Evolutionary conservation across 179 eudicot genomes (phyloP).

Genomic region (Sideroxylon spinosum): DNA sequence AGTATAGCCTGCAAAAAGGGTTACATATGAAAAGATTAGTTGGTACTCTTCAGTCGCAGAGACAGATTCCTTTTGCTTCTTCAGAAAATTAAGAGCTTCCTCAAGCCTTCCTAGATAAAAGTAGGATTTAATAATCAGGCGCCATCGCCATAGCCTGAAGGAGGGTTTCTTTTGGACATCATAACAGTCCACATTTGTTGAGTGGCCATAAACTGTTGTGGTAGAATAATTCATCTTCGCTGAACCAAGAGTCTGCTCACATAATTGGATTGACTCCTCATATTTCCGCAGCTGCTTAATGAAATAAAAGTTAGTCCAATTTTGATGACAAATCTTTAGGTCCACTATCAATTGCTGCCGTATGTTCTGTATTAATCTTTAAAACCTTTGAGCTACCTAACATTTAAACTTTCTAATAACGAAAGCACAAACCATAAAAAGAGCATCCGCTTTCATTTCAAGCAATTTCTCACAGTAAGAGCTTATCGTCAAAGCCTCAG

Average conservation of each 20-base stretch:
- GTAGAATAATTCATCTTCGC: constrained; percentile 46
- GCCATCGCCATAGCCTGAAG: constrained; percentile 48
- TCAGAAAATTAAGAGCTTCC: constrained; percentile 60
- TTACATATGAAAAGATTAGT: background rate
- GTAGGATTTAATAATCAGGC: constrained; percentile 49
- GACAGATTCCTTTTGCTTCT: constrained; percentile 55
- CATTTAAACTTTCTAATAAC: background rate
- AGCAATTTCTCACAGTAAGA: constrained; percentile 57
- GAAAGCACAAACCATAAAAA: constrained; percentile 58
- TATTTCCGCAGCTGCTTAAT: constrained; percentile 60
- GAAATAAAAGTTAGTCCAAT: constrained; percentile 20
- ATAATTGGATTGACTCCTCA: constrained; percentile 64
- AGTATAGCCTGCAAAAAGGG: background rate
- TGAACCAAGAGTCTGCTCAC: constrained; percentile 59
- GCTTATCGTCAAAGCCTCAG: constrained; percentile 67
- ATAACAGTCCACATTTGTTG: constrained; percentile 23
- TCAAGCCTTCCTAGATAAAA: constrained; percentile 82
- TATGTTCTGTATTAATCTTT: background rate
- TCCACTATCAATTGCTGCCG: background rate
- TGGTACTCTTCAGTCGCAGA: constrained; percentile 43
- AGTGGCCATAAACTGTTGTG: constrained; percentile 16
- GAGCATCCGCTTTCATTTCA: constrained; percentile 84
- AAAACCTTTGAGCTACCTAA: background rate
- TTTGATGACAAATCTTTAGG: constrained; percentile 13
- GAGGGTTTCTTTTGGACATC: constrained; percentile 20